A percentile compares a stretch with the other conserved stretches of the same genome.
phyloP scores from a whole-genome alignment of 2,329 filamentous ascomycete genomes.

The Sporothrix phasma region DNA sequence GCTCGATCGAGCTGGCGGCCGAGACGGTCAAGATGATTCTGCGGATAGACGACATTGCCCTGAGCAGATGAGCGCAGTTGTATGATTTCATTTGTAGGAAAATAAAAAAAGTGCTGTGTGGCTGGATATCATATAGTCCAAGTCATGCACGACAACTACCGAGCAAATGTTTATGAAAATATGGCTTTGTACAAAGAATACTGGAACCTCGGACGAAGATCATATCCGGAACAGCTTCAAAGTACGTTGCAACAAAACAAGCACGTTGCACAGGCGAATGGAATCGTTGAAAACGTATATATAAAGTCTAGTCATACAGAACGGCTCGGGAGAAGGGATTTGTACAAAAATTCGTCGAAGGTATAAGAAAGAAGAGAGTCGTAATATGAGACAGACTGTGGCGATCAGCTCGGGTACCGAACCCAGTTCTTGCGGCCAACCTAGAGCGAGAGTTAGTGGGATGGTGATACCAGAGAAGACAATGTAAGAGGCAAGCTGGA shows the following conservation, averaged over 20 bases:
- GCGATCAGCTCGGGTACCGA: conserved; percentile 47
- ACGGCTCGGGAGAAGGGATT: background rate
- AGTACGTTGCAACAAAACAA: background rate
- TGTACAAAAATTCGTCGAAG: background rate
- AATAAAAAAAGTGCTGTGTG: background rate
- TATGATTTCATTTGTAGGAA: conserved; percentile 15
- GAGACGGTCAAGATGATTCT: conserved; percentile 96
- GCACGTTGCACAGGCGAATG: too few relatives aligned
- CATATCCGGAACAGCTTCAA: background rate
- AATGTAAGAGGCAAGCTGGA: conserved; percentile 13
- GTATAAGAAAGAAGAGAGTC: background rate
- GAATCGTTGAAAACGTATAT: background rate
- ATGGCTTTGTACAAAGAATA: too few relatives aligned
- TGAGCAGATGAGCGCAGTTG: conserved; percentile 41
- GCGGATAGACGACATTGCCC: conserved; percentile 56
- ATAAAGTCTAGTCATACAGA: conserved; percentile 8
- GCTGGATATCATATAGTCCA: background rate
- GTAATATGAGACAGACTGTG: background rate
- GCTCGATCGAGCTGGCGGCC: conserved; percentile 89
- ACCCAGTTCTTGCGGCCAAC: conserved; percentile 46
- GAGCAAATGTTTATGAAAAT: too few relatives aligned
- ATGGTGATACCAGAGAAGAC: conserved; percentile 11
- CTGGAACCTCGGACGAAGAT: background rate
- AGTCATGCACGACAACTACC: conserved; percentile 1
- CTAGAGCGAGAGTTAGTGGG: conserved; percentile 29